Base-by-base conservation (phyloP, 192 early-diverging fungal genomes). In the Entophlyctis luteolus region DNA sequence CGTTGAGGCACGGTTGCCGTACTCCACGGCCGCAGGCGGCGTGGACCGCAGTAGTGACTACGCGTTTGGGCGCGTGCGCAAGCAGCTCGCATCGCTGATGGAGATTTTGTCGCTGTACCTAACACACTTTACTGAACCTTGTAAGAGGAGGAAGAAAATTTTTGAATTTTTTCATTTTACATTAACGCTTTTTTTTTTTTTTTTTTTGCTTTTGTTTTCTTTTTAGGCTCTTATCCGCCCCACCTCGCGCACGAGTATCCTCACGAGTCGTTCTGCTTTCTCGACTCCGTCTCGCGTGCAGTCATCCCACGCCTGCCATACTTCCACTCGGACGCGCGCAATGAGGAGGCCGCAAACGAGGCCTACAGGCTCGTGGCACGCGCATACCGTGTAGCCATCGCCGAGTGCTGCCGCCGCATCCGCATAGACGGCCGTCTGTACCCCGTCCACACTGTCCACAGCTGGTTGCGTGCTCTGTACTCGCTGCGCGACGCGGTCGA, bases 51-150 rank as follows among this genome's bases (percentile, higher is more conserved):
- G 67, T 1, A 76, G 76, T 16, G 90, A 92, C 74, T 98, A 98
- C 75, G 85, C 92, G 4, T 96, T 87, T 76, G 87, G 90, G 72
- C 82, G 96, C 57, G 91, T 96, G 45, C 81, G 85, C 63, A 85
- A 88, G 42, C 77, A 79, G 5, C 73, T 97, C 23, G 74, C 80
- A 2, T 92, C 96, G 57, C 78, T 95, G 22, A 72, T 79, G 23
- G 85, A 75, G n/a, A 38, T 72, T 28, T 38, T 81, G 34, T 23
- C 68, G 3, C 71, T 88, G 62, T 76, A 80, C 42, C 69, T 85
- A 29, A 68, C 66, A 22, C 72, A 74, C 68, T 86, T 84, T 57
- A 76, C 73, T 20, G 58, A 67, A 47, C 75, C 79, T 2, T 18
- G 25, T 22, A 53, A 32, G 29, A 23, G 22, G 6, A 52, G 23